Evolutionary conservation across 495 filamentous ascomycete genomes (phyloP).

Genomic region (Aspergillus diversus): DNA sequence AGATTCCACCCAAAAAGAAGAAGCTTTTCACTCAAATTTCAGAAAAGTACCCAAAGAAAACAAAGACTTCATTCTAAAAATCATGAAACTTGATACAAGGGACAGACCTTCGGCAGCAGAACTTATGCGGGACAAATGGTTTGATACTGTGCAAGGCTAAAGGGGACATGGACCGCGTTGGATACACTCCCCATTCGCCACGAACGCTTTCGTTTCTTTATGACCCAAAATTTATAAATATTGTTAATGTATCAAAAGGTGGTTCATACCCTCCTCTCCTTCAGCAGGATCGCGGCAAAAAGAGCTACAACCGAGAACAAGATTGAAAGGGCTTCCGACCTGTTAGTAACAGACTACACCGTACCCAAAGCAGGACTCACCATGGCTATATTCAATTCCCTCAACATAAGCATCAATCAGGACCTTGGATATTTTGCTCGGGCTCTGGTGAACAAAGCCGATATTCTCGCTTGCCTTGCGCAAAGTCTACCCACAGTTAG

Average conservation of each 20-base stretch:
- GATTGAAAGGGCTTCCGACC: not conserved
- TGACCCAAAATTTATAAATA: too few species aligned
- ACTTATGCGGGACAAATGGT: conserved; percentile 26
- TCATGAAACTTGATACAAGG: conserved; percentile 28
- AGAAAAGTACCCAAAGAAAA: conserved; percentile 20
- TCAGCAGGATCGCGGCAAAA: not conserved
- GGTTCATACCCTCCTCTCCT: not conserved
- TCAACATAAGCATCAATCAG: not conserved
- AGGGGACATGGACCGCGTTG: too few species aligned
- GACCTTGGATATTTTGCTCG: not conserved
- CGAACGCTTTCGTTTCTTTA: too few species aligned
- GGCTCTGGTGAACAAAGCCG: not conserved
- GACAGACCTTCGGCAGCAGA: conserved; percentile 25
- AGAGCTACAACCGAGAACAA: not conserved
- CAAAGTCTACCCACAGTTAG: not conserved
- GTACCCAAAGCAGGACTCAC: not conserved
- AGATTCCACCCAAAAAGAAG: conserved; percentile 19
- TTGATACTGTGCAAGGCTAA: not conserved
- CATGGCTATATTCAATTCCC: not conserved
- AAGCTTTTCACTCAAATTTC: conserved; percentile 20
- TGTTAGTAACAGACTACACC: not conserved
- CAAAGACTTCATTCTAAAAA: conserved; percentile 24
- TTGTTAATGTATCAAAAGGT: too few species aligned
- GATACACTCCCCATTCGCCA: too few species aligned
- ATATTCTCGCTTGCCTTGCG: not conserved